Percentiles rank a stretch among this genome's conserved stretches.
phyloP scores from a whole-genome alignment of 306 rosid species.

The Castanospermum australe region DNA sequence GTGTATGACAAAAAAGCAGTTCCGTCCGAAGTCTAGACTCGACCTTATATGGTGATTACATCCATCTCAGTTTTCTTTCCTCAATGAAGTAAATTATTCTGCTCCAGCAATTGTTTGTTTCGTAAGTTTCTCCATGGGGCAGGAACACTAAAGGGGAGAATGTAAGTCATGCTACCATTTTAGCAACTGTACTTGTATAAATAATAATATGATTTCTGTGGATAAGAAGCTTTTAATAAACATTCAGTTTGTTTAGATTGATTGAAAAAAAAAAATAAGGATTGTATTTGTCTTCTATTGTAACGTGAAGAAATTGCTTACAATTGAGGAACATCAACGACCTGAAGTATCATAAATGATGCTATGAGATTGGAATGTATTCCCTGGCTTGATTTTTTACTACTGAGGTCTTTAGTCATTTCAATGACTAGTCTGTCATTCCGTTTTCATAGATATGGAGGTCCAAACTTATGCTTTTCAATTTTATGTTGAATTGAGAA shows the following conservation, averaged over 20 bases:
- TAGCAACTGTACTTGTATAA: conserved; percentile 5
- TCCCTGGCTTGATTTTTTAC: not conserved
- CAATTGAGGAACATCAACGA: not conserved
- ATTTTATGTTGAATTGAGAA: not conserved
- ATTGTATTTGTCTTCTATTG: not conserved
- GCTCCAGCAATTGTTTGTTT: not conserved
- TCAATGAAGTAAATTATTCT: not conserved
- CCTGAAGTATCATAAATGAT: not conserved
- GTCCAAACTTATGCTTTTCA: not conserved
- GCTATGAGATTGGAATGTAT: not conserved
- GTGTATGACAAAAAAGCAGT: conserved; percentile 77
- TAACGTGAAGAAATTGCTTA: not conserved
- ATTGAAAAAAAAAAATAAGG: not conserved
- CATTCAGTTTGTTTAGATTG: conserved; percentile 2
- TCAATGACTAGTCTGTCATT: not conserved
- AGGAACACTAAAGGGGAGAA: not conserved
- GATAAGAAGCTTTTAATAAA: conserved; percentile 6
- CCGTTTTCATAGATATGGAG: not conserved
- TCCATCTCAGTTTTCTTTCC: not conserved
- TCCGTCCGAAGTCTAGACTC: conserved; percentile 56
- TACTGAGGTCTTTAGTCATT: not conserved
- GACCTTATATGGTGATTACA: conserved; percentile 58
- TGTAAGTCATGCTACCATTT: not conserved
- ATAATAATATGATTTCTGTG: not conserved
- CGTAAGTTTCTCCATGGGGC: not conserved